Evolutionary conservation across 495 filamentous ascomycete genomes (phyloP).

Genomic region (Xylaria nigripes): DNA sequence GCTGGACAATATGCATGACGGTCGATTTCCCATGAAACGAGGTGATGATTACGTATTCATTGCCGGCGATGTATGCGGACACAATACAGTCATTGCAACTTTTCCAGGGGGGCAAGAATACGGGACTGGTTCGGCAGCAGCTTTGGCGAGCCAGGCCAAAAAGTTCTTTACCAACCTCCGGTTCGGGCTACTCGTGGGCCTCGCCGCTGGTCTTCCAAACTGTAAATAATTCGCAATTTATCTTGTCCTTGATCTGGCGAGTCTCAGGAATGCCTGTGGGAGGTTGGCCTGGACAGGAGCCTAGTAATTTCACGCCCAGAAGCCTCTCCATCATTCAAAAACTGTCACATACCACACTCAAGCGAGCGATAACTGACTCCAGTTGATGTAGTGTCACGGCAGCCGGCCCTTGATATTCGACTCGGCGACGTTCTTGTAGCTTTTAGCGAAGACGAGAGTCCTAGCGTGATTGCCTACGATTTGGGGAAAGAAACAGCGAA

Average conservation of each 20-base stretch:
- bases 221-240: constrained; percentile 10
- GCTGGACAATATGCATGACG: constrained; percentile 18
- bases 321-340: too few relatives aligned
- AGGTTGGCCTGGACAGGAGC: too few relatives aligned
- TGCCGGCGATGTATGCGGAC: constrained; percentile 28
- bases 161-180: constrained; percentile 30
- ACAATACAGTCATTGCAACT: constrained; percentile 37
- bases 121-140: constrained; percentile 30
- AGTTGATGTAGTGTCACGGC: too few relatives aligned
- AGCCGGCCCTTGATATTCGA: constrained; percentile 32
- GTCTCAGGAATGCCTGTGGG: too few relatives aligned
- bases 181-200: constrained; percentile 33
- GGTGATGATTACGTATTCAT: constrained; percentile 32
- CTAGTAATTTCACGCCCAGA: too few relatives aligned
- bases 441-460: constrained; percentile 10
- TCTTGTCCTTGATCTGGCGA: too few relatives aligned
- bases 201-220: constrained; percentile 22
- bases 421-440: constrained; percentile 34
- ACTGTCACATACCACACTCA: too few relatives aligned
- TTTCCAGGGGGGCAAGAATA: constrained; percentile 29
- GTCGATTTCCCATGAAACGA: constrained; percentile 4
- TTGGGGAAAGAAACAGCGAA: constrained; percentile 1
- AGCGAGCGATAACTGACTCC: too few relatives aligned
- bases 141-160: constrained; percentile 32
- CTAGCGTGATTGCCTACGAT: constrained; percentile 24